Evolutionary conservation across 352 stramenopile species (phyloP).

Genomic region (Pythium vanterpoolii): DNA sequence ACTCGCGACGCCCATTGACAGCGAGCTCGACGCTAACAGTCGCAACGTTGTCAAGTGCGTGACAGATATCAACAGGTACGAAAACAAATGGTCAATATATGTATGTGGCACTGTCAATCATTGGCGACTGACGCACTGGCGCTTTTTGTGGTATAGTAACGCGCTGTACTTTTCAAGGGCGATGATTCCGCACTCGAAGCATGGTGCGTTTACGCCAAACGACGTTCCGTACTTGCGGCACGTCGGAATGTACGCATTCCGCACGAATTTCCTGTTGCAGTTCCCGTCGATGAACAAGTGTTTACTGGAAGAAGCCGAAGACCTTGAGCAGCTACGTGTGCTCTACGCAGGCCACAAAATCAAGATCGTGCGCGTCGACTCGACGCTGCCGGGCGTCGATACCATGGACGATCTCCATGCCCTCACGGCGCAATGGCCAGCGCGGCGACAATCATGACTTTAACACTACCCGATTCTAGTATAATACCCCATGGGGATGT

Average conservation of each 20-base stretch:
- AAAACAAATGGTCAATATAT: constrained; percentile 2
- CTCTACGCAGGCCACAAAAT: constrained; percentile 76
- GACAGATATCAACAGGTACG: constrained; percentile 51
- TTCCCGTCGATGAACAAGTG: constrained; percentile 60
- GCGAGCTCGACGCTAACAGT: constrained; percentile 49
- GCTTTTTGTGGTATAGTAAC: constrained; percentile 33
- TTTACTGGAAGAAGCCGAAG: constrained; percentile 56
- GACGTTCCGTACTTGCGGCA: constrained; percentile 63
- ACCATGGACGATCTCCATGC: constrained; percentile 59
- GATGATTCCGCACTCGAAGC: constrained; percentile 76
- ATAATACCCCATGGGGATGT: constrained; percentile 7
- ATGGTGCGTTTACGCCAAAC: constrained; percentile 43
- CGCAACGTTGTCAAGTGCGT: constrained; percentile 82
- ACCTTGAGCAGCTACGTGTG: constrained; percentile 83
- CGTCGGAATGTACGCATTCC: constrained; percentile 82
- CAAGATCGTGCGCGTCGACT: constrained; percentile 57
- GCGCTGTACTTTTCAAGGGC: constrained; percentile 84
- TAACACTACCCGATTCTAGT: background rate
- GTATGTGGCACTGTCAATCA: background rate
- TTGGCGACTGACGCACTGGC: background rate
- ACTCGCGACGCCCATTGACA: constrained; percentile 58
- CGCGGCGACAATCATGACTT: background rate
- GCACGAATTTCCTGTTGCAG: constrained; percentile 61
- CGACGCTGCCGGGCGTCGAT: constrained; percentile 64
- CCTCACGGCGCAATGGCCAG: constrained; percentile 40